A percentile compares a stretch with the other conserved stretches of the same genome.
phyloP scores from a whole-genome alignment of 352 stramenopile genomes.

The Phytophthora meadii region DNA sequence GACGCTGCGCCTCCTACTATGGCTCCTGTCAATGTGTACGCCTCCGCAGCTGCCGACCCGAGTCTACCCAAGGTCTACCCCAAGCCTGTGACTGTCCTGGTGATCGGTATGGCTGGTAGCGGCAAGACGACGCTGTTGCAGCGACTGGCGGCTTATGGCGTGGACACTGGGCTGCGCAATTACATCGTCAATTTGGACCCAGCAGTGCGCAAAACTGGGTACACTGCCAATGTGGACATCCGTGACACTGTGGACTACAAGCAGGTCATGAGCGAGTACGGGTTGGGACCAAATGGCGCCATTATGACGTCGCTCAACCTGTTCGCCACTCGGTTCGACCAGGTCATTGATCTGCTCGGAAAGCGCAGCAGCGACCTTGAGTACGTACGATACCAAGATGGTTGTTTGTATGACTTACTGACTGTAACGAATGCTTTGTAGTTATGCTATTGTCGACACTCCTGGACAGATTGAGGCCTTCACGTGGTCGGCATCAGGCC shows the following conservation, averaged over 20 bases:
- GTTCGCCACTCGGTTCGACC: slow-evolving; percentile 99
- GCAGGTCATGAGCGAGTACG: slow-evolving; percentile 98
- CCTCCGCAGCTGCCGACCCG: slow-evolving; percentile 27
- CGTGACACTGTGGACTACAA: slow-evolving; percentile 99
- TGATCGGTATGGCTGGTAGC: slow-evolving; percentile 97
- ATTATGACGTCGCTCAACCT: slow-evolving; percentile 99
- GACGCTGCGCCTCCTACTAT: slow-evolving; percentile 25
- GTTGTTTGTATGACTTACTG: not conserved
- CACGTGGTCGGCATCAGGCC: slow-evolving; percentile 98
- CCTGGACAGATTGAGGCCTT: slow-evolving; percentile 99
- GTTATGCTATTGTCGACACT: slow-evolving; percentile 98
- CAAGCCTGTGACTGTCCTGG: slow-evolving; percentile 78
- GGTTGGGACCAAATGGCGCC: slow-evolving; percentile 97
- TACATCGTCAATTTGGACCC: slow-evolving; percentile 99
- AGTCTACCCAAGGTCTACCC: slow-evolving; percentile 61
- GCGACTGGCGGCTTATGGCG: slow-evolving; percentile 73
- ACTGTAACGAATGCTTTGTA: slow-evolving; percentile 30
- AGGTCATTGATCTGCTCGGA: slow-evolving; percentile 96
- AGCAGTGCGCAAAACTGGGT: slow-evolving; percentile 96
- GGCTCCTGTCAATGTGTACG: slow-evolving; percentile 22
- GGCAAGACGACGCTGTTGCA: slow-evolving; percentile 98
- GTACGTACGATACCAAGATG: slow-evolving; percentile 44
- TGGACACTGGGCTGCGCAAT: slow-evolving; percentile 74
- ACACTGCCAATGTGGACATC: slow-evolving; percentile 98
- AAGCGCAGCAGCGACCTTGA: slow-evolving; percentile 87